Evolutionary conservation across 2,329 filamentous ascomycete genomes (phyloP).

Genomic region (Fusarium sp.): DNA sequence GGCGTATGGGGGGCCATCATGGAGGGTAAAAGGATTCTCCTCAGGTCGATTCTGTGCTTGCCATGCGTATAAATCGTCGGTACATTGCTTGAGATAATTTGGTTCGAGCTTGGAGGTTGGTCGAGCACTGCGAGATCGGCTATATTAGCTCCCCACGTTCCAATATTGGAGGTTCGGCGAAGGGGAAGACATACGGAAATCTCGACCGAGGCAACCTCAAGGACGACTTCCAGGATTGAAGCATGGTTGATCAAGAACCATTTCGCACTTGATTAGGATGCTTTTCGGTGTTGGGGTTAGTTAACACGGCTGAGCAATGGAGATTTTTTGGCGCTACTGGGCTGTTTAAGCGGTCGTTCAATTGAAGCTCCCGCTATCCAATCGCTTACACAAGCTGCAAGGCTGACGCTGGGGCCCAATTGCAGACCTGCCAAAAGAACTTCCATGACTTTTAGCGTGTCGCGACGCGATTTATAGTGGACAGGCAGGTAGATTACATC

Average conservation of each 20-base stretch:
- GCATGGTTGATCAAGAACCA: slow-evolving; percentile 49
- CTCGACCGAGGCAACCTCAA: slow-evolving; percentile 78
- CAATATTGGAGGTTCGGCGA: neutral
- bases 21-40: slow-evolving; percentile 76
- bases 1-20: slow-evolving; percentile 97
- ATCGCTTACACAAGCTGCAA: slow-evolving; percentile 36
- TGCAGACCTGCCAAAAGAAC: neutral
- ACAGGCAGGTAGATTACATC: slow-evolving; percentile 29
- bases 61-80: slow-evolving; percentile 91
- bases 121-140: slow-evolving; percentile 55
- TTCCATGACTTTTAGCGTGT: slow-evolving; percentile 21
- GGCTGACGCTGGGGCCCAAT: slow-evolving; percentile 28
- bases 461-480: slow-evolving; percentile 27
- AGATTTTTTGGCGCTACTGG: slow-evolving; percentile 36
- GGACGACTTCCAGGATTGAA: slow-evolving; percentile 76
- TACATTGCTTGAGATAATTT: slow-evolving; percentile 76
- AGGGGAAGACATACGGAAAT: slow-evolving; percentile 66
- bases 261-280: slow-evolving; percentile 32
- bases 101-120: slow-evolving; percentile 60
- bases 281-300: slow-evolving; percentile 3
- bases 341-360: slow-evolving; percentile 5
- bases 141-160: slow-evolving; percentile 29
- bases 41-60: slow-evolving; percentile 69
- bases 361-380: slow-evolving; percentile 10
- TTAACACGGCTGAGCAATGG: slow-evolving; percentile 29